phyloP scores from a whole-genome alignment of 2,329 filamentous ascomycete genomes.

The Neofusicoccum laricinum region DNA sequence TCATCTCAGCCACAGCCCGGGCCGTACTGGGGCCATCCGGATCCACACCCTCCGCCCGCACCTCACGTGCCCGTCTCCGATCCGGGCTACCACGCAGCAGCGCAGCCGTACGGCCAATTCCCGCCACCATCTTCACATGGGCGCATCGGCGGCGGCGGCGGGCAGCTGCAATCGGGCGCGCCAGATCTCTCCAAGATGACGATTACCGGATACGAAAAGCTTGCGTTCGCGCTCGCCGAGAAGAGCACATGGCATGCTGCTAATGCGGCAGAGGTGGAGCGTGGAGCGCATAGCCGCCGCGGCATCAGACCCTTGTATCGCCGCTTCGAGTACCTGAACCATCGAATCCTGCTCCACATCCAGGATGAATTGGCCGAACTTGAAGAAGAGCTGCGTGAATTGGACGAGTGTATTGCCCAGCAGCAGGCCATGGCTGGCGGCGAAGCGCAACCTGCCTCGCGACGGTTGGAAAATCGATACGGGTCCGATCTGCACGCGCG shows the following conservation, averaged over 20 bases:
- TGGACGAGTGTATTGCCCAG: conserved; percentile 61
- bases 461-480: conserved; percentile 55
- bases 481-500: conserved; percentile 59
- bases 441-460: conserved; percentile 52
- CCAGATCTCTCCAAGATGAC: conserved; percentile 27
- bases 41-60: conserved; percentile 11
- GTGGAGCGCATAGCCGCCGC: not conserved
- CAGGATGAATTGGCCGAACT: conserved; percentile 82
- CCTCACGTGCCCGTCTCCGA: conserved; percentile 11
- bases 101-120: conserved; percentile 13
- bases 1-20: conserved; percentile 12
- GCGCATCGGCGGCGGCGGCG: not conserved
- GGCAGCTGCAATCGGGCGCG: conserved; percentile 14
- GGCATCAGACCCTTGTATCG: conserved; percentile 66
- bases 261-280: conserved; percentile 3
- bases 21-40: conserved; percentile 3
- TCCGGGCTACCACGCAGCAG: conserved; percentile 7
- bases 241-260: conserved; percentile 23
- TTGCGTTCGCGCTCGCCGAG: conserved; percentile 36
- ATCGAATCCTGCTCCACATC: conserved; percentile 75
- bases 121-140: conserved; percentile 7
- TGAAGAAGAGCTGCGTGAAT: conserved; percentile 69
- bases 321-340: conserved; percentile 77
- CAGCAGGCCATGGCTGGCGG: conserved; percentile 27
- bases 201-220: conserved; percentile 36